Base-by-base conservation (phyloP, 176 grass and related monocot species). In the Carex myosuroides region DNA sequence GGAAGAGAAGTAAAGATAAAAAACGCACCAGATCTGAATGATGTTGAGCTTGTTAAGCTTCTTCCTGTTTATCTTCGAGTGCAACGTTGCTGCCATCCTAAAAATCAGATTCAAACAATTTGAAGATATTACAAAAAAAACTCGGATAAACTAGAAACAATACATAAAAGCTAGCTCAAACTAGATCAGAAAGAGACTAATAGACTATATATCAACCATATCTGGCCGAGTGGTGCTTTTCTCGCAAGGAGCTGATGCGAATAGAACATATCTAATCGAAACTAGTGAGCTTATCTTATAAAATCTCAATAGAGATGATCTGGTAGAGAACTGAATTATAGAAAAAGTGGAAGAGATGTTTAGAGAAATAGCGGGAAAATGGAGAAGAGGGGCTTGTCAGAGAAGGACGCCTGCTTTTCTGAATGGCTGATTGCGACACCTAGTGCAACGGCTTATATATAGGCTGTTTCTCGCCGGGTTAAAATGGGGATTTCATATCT, bases 41-140 rank as follows among this genome's bases (percentile, higher is more conserved):
- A 98, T 93, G 86, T 98, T 88, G 85, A 98, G 87, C 84, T 91
- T 94, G 78, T 90, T 81, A 48, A 98, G 95, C n/a, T 88, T 86
- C 88, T 79, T 90, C 61, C 92, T 84, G 86, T 95, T 93, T 66
- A 98, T 90, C 85, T 92, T 98, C 1, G 92, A 69, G 80, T 93
- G 91, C 72, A 98, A 84, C 44, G 92, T 98, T 33, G 91, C 95
- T 66, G 95, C 95, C 91, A 98, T 98, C 95, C 95, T 98, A 81
- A 83, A 20, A 78, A 64, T 22, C 58, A 74, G 57, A 79, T 79
- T 52, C 21, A 79, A 60, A 62, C 69, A 69, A 70, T 58, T 37
- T 72, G 8, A 54, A 72, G 30, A 66, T 26, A 59, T 24, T 16
- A 61, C 6, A 32, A 80, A 80, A 69, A 71, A 48, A 69, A 32